Evolutionary conservation across 164 flowering plant species (phyloP).

Genomic region (Liriodendron chinense): DNA sequence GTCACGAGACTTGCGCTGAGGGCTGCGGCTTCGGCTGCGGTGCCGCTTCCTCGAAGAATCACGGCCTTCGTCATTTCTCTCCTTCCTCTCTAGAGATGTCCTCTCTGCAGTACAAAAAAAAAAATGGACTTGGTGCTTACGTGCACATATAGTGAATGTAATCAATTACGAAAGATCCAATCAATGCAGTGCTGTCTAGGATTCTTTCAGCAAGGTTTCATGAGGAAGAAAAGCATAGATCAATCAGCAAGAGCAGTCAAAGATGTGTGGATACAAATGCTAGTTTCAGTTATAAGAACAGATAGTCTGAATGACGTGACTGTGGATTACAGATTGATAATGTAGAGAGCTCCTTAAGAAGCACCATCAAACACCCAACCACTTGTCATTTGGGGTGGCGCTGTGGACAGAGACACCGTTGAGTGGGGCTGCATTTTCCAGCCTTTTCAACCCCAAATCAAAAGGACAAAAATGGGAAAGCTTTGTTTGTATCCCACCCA

Average conservation of each 20-base stretch:
- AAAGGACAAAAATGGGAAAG: no score
- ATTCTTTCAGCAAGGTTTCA: not conserved
- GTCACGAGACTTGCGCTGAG: conserved; percentile 56
- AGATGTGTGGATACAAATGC: not conserved
- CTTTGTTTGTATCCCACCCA: no score
- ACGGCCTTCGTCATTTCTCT: conserved; percentile 51
- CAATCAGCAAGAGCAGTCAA: not conserved
- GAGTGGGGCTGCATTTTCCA: no score
- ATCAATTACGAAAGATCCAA: not conserved
- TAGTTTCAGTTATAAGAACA: not conserved
- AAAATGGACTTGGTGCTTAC: not conserved
- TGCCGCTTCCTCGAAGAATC: conserved; percentile 71
- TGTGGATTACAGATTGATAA: no score
- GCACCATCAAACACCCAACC: no score
- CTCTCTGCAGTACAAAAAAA: conserved; percentile 42
- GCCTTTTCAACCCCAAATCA: no score
- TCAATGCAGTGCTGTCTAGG: not conserved
- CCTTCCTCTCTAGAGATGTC: conserved; percentile 57
- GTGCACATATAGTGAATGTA: not conserved
- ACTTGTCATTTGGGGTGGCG: no score
- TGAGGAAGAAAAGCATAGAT: not conserved
- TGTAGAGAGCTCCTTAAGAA: no score
- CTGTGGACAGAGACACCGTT: no score
- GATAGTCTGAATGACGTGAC: no score
- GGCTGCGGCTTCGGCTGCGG: conserved; percentile 73